Evolutionary conservation across 202 grass and related monocot species (phyloP), one percentile per base, ranked within the genome.

Genomic region (Digitaria exilis): DNA sequence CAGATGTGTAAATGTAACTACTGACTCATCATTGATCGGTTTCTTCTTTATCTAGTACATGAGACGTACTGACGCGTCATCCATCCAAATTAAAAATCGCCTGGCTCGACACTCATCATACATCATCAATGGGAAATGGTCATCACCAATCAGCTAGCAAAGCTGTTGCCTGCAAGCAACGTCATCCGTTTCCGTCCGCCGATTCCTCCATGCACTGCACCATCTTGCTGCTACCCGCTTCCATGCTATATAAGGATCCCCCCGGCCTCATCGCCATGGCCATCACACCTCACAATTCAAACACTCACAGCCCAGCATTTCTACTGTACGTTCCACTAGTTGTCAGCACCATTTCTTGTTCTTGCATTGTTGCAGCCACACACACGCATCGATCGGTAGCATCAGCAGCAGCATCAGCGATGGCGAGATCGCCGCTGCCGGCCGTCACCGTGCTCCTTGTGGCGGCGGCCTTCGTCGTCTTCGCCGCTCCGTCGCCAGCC

Each of bases 131-230:
- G n/a, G n/a, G n/a, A n/a, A n/a, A 39, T 39, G 6, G 9, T 39
- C 6, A 39, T 39, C 37, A 39, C 37, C 37, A 3, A 37, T 3
- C 35, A 37, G 35, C 35, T 7, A 39, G 37, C 37, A 39, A 39
- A 1, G 64, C 0, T 83, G 79, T 87, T 87, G 64, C 79, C 79
- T 14, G 44, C 85, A 87, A 82, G 85, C 85, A 83, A 87, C 43
- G 37, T 71, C 75, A 69, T 37, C 48, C 26, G 4, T 50, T 15
- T 16, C 48, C 15, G 14, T 2, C n/a, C 4, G 14, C n/a, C 4
- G 30, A 72, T 82, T 24, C 6, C n/a, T 13, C 26, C 6, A 37
- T 16, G 26, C 41, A 56, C 28, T 10, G 10, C 4, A n/a, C n/a
- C n/a, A n/a, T 1, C 5, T 1, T 42, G 31, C 18, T 4, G 4